Conservation (phyloP, 2,329 filamentous ascomycete species). For the Colletotrichum godetiae region DNA sequence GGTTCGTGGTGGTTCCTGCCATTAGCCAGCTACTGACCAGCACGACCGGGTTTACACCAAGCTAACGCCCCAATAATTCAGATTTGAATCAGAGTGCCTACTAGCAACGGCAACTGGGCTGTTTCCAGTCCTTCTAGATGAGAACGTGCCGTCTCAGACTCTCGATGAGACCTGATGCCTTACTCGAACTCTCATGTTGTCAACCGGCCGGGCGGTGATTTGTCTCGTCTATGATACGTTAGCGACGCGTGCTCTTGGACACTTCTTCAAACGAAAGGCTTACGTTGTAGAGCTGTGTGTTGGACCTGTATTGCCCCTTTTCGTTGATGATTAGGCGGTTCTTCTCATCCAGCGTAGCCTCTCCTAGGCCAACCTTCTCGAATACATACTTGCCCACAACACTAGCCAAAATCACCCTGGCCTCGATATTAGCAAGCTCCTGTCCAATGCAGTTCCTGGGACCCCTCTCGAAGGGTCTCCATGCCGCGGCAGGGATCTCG, state of each 20-base stretch:
- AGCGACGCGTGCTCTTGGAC: neutral
- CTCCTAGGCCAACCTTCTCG: slow-evolving; percentile 35
- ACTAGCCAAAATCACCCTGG: slow-evolving; percentile 57
- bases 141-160: neutral
- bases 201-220: slow-evolving; percentile 36
- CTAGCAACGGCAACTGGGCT: neutral
- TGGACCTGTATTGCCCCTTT: slow-evolving; percentile 31
- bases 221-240: slow-evolving; percentile 28
- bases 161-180: neutral
- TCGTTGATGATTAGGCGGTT: slow-evolving; percentile 32
- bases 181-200: slow-evolving; percentile 33
- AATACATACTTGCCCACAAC: slow-evolving; percentile 37
- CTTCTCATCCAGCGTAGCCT: slow-evolving; percentile 29
- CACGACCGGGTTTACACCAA: too few relatives aligned
- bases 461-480: slow-evolving; percentile 65
- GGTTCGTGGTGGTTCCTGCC: too few relatives aligned
- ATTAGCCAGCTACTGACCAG: too few relatives aligned
- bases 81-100: neutral
- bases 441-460: slow-evolving; percentile 66
- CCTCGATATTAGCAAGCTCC: slow-evolving; percentile 65
- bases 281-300: slow-evolving; percentile 36
- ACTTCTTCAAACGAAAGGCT: neutral
- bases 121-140: neutral
- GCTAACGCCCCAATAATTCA: neutral
- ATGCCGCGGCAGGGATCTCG: slow-evolving; percentile 51